Conservation (phyloP, 2,329 filamentous ascomycete species). For the Chaetomium sp. region DNA sequence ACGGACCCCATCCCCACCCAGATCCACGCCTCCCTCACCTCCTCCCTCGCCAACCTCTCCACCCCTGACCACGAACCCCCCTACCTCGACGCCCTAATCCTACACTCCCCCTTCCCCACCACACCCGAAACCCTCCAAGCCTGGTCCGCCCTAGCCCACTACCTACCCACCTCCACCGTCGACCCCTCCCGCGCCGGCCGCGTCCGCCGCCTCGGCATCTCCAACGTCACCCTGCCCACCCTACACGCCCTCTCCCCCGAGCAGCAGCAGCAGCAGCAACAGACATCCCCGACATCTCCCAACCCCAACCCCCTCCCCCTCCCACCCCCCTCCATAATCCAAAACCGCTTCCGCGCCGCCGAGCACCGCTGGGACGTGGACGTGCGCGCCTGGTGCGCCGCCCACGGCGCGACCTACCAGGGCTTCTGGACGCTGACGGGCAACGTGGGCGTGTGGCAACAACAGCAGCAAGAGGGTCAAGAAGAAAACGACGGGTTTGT, state of each 20-base stretch:
- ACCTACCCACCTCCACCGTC: conserved; percentile 56
- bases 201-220: conserved; percentile 72
- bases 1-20: conserved; percentile 67
- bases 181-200: conserved; percentile 16
- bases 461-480: too few relatives aligned
- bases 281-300: too few relatives aligned
- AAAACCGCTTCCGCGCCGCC: conserved; percentile 70
- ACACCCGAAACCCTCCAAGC: conserved; percentile 58
- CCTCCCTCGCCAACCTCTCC: conserved; percentile 67
- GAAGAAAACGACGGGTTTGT: conserved; percentile 27
- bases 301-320: too few relatives aligned
- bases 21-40: conserved; percentile 66
- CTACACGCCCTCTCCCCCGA: conserved; percentile 56
- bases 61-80: conserved; percentile 37
- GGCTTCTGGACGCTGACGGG: conserved; percentile 58
- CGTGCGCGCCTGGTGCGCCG: conserved; percentile 57
- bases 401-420: conserved; percentile 47
- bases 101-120: conserved; percentile 61
- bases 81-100: conserved; percentile 73
- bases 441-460: conserved; percentile 46
- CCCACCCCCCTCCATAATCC: conserved; percentile 58
- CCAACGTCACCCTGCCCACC: conserved; percentile 65
- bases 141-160: conserved; percentile 67
- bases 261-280: too few relatives aligned
- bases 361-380: conserved; percentile 60